A percentile compares a stretch with the other conserved stretches of the same genome.
phyloP scores from a whole-genome alignment of 202 grass and related monocot genomes.

The Setaria italica region DNA sequence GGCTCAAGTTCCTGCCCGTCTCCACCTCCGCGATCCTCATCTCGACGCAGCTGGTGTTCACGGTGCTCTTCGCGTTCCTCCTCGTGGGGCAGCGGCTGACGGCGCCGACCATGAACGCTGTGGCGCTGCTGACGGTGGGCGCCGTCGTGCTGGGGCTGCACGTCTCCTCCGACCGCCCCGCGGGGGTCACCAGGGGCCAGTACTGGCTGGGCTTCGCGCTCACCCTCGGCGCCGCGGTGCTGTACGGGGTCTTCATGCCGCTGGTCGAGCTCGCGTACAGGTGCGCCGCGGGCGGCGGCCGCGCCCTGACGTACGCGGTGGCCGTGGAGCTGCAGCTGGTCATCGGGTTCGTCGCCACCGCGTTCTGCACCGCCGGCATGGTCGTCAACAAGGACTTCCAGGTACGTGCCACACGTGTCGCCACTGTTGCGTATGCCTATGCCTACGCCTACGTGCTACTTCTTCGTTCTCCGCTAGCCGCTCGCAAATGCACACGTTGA shows the following conservation, averaged over 20 bases:
- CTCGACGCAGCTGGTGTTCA: constrained; percentile 89
- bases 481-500: neutral
- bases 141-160: constrained; percentile 78
- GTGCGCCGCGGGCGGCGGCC: constrained; percentile 42
- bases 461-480: neutral
- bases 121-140: constrained; percentile 74
- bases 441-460: too few relatives aligned
- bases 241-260: constrained; percentile 84
- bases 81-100: constrained; percentile 75
- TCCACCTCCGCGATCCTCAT: constrained; percentile 83
- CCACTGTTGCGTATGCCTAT: too few relatives aligned
- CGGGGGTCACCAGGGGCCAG: constrained; percentile 51
- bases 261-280: constrained; percentile 75
- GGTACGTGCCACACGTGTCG: constrained; percentile 39
- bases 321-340: constrained; percentile 93
- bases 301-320: constrained; percentile 75
- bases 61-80: constrained; percentile 78
- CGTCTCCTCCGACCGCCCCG: constrained; percentile 59
- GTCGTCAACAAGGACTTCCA: constrained; percentile 74
- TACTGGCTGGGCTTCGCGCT: constrained; percentile 81
- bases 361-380: constrained; percentile 76
- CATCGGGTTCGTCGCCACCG: constrained; percentile 77
- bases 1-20: constrained; percentile 79
- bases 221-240: constrained; percentile 66
- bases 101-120: constrained; percentile 59